A percentile compares a stretch with the other conserved stretches of the same genome.
Conservation (phyloP, 1,284 basidiomycete species). For the Abortiporus biennis region DNA sequence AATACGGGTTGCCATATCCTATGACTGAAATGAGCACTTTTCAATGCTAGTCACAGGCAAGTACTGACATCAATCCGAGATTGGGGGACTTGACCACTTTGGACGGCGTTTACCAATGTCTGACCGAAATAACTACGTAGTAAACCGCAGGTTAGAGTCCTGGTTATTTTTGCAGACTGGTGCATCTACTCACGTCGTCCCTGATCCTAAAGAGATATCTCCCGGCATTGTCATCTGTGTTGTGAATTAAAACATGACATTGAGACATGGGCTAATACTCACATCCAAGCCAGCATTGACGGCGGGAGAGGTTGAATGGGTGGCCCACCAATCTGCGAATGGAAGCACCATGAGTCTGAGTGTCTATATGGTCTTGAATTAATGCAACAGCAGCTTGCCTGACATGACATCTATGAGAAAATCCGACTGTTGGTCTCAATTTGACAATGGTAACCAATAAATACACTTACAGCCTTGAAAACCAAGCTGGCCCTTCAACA, state of each 20-base stretch:
- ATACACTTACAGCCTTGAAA: constrained; percentile 59
- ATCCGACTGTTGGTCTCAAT: background rate
- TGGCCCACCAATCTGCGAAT: constrained; percentile 42
- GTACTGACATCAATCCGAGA: constrained; percentile 12
- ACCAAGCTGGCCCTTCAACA: constrained; percentile 67
- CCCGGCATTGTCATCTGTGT: constrained; percentile 57
- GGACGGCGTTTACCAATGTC: constrained; percentile 9
- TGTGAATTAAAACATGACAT: background rate
- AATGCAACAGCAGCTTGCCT: constrained; percentile 10
- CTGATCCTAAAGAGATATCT: constrained; percentile 33
- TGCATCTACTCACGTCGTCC: constrained; percentile 21
- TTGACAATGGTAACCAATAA: background rate
- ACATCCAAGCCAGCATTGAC: constrained; percentile 12
- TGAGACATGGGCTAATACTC: constrained; percentile 5
- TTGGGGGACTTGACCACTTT: constrained; percentile 9
- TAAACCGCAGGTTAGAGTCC: background rate
- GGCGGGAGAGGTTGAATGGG: constrained; percentile 22
- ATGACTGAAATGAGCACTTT: background rate
- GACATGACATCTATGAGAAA: constrained; percentile 21
- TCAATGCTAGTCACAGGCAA: background rate
- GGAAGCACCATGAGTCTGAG: constrained; percentile 27
- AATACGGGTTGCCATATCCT: constrained; percentile 59
- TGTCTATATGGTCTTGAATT: background rate
- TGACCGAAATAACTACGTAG: constrained; percentile 13
- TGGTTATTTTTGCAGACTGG: background rate